Conservation (phyloP, 768 basidiomycete genomes). For the Tylopilus rubrobrunneus region DNA sequence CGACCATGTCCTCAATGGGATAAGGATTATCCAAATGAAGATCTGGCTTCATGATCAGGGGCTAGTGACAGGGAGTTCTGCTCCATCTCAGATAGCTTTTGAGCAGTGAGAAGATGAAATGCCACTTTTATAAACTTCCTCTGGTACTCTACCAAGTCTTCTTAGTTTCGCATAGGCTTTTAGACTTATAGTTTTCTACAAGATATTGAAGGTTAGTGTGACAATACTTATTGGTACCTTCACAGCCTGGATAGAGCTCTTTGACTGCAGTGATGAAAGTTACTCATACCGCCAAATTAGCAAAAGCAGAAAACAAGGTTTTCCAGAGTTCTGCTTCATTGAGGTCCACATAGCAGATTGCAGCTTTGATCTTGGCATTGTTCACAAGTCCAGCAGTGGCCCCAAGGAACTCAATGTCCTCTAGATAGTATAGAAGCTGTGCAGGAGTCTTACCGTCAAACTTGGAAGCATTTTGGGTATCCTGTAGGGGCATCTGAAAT, state of each 20-base stretch:
- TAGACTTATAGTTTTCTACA: neutral
- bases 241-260: neutral
- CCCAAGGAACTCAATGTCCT: too few species aligned
- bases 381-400: neutral
- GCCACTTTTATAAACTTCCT: neutral
- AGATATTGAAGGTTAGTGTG: neutral
- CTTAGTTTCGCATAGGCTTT: neutral
- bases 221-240: neutral
- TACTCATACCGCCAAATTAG: neutral
- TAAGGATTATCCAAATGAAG: neutral
- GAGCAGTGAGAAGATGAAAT: neutral
- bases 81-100: neutral
- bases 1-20: neutral
- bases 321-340: neutral
- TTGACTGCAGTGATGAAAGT: neutral
- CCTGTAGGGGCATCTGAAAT: neutral
- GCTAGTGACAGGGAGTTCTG: neutral
- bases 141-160: neutral
- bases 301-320: neutral
- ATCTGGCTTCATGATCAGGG: neutral
- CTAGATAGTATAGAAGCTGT: too few species aligned
- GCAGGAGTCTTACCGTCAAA: neutral
- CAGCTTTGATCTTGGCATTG: too few species aligned
- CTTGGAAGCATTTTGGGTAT: neutral
- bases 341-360: neutral